Evolutionary conservation across 768 basidiomycete species (phyloP), one percentile per base, ranked within the genome.

Genomic region (Boletus edulis): DNA sequence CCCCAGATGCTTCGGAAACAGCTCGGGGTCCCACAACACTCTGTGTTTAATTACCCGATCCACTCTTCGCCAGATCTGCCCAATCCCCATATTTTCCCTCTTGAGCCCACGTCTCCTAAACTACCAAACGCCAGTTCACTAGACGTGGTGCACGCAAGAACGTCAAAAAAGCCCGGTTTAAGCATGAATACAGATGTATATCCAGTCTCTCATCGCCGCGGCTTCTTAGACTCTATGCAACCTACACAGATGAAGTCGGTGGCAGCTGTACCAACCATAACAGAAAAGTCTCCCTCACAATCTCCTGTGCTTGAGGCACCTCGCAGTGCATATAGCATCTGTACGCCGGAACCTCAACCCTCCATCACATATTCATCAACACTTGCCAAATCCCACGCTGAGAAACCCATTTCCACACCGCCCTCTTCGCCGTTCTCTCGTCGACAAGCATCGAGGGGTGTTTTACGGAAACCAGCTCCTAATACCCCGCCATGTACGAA

Each of bases 1-100:
- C 67, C 70, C 42, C 58, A 54, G 47, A 65, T 53, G 11, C 56
- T 60, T 58, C 67, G 56, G 46, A 69, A 65, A 46, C 65, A 72
- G 31, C 56, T 71, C 27, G 69, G 67, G 32, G 56, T 68, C 9
- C 60, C 69, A 18, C 69, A 71, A 27, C 69, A 68, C 43, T 68
- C 67, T 17, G 67, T 71, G 32, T 41, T 62, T 18, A 69, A 68
- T 42, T 43, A 62, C 31, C 56, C 62, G 5, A 29, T 46, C 10
- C 38, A 49, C 14, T 64, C 53, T 46, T 58, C 56, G 24, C 60
- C 45, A 34, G 59, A 58, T 39, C 41, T 70, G 15, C 67, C 67
- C 31, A 69, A 69, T 50, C 68, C 67, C 9, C 55, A 72, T 29
- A 34, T 32, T 11, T 39, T 47, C 35, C 47, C 51, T 34, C 22